phyloP scores from a whole-genome alignment of 2,329 filamentous ascomycete species.

The Torrubiella hemipterigena region DNA sequence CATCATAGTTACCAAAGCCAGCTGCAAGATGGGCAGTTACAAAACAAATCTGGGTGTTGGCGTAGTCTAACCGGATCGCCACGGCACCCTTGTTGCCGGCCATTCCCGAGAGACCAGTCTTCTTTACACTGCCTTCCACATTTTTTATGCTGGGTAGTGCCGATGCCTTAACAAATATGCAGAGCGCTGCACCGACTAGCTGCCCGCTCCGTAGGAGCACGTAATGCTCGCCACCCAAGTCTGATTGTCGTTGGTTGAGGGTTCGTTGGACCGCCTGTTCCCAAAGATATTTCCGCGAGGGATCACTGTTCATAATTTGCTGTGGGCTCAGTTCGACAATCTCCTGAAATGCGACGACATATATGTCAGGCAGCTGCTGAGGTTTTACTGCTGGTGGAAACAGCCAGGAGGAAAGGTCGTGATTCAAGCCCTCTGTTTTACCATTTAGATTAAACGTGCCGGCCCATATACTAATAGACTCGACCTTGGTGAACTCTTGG shows the following conservation, averaged over 20 bases:
- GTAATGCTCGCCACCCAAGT: slow-evolving; percentile 62
- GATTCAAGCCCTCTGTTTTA: slow-evolving; percentile 60
- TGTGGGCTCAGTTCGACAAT: slow-evolving; percentile 97
- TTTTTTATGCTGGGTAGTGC: slow-evolving; percentile 79
- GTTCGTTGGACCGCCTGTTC: slow-evolving; percentile 68
- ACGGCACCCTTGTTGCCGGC: slow-evolving; percentile 97
- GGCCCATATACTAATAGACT: slow-evolving; percentile 67
- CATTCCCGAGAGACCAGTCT: slow-evolving; percentile 88
- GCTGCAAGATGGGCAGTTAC: slow-evolving; percentile 94
- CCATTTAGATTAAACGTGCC: slow-evolving; percentile 96
- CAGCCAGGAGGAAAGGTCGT: slow-evolving; percentile 79
- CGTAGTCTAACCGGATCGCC: slow-evolving; percentile 89
- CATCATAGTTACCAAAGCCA: slow-evolving; percentile 93
- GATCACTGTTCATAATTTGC: slow-evolving; percentile 98
- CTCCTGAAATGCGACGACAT: slow-evolving; percentile 90
- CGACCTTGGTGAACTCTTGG: slow-evolving; percentile 63
- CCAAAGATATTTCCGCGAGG: slow-evolving; percentile 73
- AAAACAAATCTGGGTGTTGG: slow-evolving; percentile 85
- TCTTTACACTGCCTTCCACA: slow-evolving; percentile 92
- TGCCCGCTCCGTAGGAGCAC: slow-evolving; percentile 85
- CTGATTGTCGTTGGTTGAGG: slow-evolving; percentile 59
- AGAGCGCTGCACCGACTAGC: slow-evolving; percentile 83
- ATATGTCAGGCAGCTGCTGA: slow-evolving; percentile 64
- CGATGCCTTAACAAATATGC: slow-evolving; percentile 78
- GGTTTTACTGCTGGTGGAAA: slow-evolving; percentile 50